Base-by-base conservation (phyloP, 768 basidiomycete genomes). In the Pleurotus sapidus region DNA sequence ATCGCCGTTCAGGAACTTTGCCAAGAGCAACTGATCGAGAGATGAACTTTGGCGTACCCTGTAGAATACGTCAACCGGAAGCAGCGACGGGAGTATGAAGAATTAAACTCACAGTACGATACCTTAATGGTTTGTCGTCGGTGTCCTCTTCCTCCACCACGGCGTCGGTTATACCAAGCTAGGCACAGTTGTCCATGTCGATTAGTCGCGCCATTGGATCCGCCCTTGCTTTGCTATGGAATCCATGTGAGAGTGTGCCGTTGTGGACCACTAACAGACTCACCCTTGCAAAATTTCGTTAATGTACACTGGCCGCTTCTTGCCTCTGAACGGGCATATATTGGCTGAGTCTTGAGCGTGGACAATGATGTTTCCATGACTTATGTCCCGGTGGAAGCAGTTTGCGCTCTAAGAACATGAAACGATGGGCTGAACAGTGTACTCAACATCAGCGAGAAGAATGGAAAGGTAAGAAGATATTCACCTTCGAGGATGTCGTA, bases 21-120 rank as follows among this genome's bases (percentile, higher is more conserved):
- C 50, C 48, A 20, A 30, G 30, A 42, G 57, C 49, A 18, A 54
- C 57, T 15, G 57, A 58, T 8, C 54, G 54, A 15, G 54, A 12
- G 34, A 55, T 45, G 20, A 55, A 55, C 20, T 14, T 20, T 3
- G 54, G 40, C 6, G 54, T 55, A 34, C 57, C 57, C 57, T 58
- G 20, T 11, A 25, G 30, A 54, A 5, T 4, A 8, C 4, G 46
- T 17, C 30, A 30, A 0, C 3, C 30, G 11, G 30, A 30, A 30
- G 30, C 30, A 30, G 30, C 30, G 30, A 7, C 30, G 30, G 11
- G 30, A n/a, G 30, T 30, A 30, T 30, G 1, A 30, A 1, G 5
- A 5, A 23, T 14, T 47, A 11, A 25, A 24, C 46, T 25, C n/a
- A 18, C n/a, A 23, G 20, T 24, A 25, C 14, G 17, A 18, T 17